These are phyloP conservation scores for Amphirosellinia nigrospora DNA, from an alignment of 495 filamentous ascomycete genomes.

Conservation along the genomic window DNA sequence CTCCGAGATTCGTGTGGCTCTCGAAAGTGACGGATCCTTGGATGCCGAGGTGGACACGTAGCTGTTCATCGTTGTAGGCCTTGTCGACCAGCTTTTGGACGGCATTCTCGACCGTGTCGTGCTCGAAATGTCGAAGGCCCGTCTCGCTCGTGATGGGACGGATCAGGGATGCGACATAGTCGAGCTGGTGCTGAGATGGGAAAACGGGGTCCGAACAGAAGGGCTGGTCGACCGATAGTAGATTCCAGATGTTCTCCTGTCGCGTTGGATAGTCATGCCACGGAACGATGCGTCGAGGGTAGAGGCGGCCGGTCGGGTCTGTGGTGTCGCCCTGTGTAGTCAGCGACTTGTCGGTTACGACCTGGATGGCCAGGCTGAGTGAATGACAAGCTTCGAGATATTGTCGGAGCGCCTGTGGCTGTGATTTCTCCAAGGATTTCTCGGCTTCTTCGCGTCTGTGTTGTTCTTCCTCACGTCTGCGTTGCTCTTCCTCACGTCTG, in stretches of 20 bases:
- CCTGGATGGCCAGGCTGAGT: constrained; percentile 39
- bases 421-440: constrained; percentile 24
- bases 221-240: constrained; percentile 28
- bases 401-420: constrained; percentile 34
- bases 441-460: constrained; percentile 36
- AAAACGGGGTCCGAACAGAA: constrained; percentile 35
- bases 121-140: constrained; percentile 39
- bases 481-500: constrained; percentile 36
- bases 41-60: constrained; percentile 37
- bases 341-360: constrained; percentile 40
- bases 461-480: constrained; percentile 39
- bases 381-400: constrained; percentile 44
- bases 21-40: constrained; percentile 43
- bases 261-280: constrained; percentile 35
- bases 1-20: constrained; percentile 43
- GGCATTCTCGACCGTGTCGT: constrained; percentile 37
- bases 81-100: constrained; percentile 38
- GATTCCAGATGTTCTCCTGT: constrained; percentile 39
- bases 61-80: constrained; percentile 33
- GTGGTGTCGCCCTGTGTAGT: constrained; percentile 42
- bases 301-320: constrained; percentile 40
- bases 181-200: constrained; percentile 42
- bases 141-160: constrained; percentile 40
- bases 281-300: constrained; percentile 43
- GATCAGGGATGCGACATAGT: constrained; percentile 34